Conservation (phyloP, 1,284 basidiomycete species). For the Porogramme epimiltina region DNA sequence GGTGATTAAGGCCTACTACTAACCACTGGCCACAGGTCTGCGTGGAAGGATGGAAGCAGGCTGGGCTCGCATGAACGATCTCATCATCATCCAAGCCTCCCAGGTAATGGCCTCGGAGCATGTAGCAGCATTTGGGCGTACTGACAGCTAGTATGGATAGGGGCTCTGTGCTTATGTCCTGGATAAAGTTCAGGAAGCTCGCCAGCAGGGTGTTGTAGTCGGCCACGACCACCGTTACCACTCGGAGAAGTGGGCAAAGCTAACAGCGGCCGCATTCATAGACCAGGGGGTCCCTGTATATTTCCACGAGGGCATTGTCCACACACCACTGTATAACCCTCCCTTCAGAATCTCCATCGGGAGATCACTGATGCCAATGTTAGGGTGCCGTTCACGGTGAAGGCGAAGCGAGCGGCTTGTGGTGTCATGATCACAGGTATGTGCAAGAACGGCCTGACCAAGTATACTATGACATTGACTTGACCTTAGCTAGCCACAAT, state of each 20-base stretch:
- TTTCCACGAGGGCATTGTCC: conserved; percentile 69
- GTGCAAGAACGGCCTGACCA: conserved; percentile 1
- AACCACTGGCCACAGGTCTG: conserved; percentile 51
- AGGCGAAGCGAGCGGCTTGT: conserved; percentile 65
- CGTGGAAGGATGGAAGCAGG: conserved; percentile 85
- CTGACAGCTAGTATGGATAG: conserved; percentile 36
- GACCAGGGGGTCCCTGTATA: conserved; percentile 67
- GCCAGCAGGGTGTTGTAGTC: conserved; percentile 69
- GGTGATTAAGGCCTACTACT: neutral
- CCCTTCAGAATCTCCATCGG: neutral
- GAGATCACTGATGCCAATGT: neutral
- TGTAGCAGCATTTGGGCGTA: too few relatives aligned
- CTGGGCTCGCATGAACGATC: conserved; percentile 84
- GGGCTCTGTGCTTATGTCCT: conserved; percentile 76
- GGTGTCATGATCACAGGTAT: conserved; percentile 88
- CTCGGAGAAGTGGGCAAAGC: conserved; percentile 73
- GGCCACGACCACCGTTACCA: conserved; percentile 83
- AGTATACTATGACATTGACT: neutral
- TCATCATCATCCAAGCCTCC: conserved; percentile 81
- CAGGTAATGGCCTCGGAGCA: conserved; percentile 55
- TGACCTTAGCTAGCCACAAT: conserved; percentile 72
- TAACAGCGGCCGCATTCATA: conserved; percentile 74
- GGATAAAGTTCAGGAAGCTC: conserved; percentile 51
- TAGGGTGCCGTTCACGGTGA: conserved; percentile 80
- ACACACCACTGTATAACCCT: conserved; percentile 73